A percentile compares a stretch with the other conserved stretches of the same genome.
phyloP scores from a whole-genome alignment of 2,329 filamentous ascomycete species.

The Pseudophaeomoniella oleicola region DNA sequence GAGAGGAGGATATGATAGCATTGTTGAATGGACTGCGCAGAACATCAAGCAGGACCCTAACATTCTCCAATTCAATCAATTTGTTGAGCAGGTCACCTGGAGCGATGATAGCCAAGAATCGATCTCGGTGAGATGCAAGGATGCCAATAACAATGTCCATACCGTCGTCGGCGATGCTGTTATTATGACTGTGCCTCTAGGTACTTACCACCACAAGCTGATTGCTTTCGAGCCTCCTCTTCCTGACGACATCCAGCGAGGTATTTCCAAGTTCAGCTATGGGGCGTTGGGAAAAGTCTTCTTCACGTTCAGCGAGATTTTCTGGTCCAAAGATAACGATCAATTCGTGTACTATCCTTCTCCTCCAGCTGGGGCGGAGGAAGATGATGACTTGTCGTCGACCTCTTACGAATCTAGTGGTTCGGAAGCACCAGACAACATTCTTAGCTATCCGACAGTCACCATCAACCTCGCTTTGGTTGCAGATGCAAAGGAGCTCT shows the following conservation, averaged over 20 bases:
- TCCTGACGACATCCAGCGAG: slow-evolving; percentile 20
- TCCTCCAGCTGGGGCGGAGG: slow-evolving; percentile 18
- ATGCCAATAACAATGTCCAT: slow-evolving; percentile 11
- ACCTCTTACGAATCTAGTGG: slow-evolving; percentile 13
- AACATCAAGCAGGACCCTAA: slow-evolving; percentile 19
- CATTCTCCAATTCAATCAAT: slow-evolving; percentile 22
- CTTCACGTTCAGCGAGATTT: slow-evolving; percentile 27
- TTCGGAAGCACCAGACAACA: slow-evolving; percentile 5
- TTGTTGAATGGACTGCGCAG: slow-evolving; percentile 26
- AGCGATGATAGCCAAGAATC: slow-evolving; percentile 13
- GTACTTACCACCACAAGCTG: slow-evolving; percentile 23
- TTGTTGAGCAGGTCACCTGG: slow-evolving; percentile 25
- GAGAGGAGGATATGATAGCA: slow-evolving; percentile 30
- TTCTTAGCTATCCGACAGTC: slow-evolving; percentile 28
- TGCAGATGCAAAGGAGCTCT: slow-evolving; percentile 26
- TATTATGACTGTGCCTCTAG: slow-evolving; percentile 24
- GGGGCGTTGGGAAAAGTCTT: slow-evolving; percentile 29
- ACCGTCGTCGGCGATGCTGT: slow-evolving; percentile 22
- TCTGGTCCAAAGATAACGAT: slow-evolving; percentile 31
- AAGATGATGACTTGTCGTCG: slow-evolving; percentile 14
- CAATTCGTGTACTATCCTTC: slow-evolving; percentile 30
- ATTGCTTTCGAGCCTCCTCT: slow-evolving; percentile 24
- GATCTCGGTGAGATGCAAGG: neutral
- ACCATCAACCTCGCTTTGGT: slow-evolving; percentile 30
- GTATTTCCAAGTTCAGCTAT: slow-evolving; percentile 23